phyloP scores from a whole-genome alignment of 495 filamentous ascomycete species.

The Penicillium manginii region DNA sequence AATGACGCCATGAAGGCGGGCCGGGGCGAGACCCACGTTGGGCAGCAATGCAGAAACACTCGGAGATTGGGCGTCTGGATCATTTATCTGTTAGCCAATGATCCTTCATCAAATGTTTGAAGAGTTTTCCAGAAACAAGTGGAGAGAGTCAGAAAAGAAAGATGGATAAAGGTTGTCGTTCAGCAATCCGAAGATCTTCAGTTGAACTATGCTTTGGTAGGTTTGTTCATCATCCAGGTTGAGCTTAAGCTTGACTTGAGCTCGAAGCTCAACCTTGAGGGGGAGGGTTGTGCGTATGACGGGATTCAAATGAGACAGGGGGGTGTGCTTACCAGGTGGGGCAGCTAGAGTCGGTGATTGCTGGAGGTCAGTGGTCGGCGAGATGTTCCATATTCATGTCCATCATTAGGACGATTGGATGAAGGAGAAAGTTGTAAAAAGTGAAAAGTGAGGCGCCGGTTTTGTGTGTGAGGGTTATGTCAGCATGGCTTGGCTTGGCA shows the following conservation, averaged over 20 bases:
- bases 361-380: not conserved
- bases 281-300: not conserved
- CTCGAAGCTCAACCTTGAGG: too few relatives aligned
- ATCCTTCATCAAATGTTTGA: slow-evolving; percentile 8
- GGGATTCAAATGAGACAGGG: not conserved
- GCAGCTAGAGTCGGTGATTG: not conserved
- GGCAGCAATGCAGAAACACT: slow-evolving; percentile 47
- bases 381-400: not conserved
- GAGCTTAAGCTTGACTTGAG: not conserved
- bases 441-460: slow-evolving; percentile 4
- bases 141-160: slow-evolving; percentile 47
- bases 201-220: slow-evolving; percentile 56
- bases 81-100: slow-evolving; percentile 16
- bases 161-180: slow-evolving; percentile 56
- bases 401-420: slow-evolving; percentile 5
- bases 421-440: slow-evolving; percentile 5
- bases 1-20: slow-evolving; percentile 15
- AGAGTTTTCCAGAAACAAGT: slow-evolving; percentile 12
- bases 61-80: slow-evolving; percentile 4
- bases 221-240: slow-evolving; percentile 49
- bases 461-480: slow-evolving; percentile 1
- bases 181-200: slow-evolving; percentile 52
- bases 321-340: slow-evolving; percentile 14
- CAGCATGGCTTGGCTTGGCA: not conserved
- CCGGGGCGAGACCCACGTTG: slow-evolving; percentile 42